Conservation (phyloP, 805 yeast species). For the Yarrowia osloensis region DNA sequence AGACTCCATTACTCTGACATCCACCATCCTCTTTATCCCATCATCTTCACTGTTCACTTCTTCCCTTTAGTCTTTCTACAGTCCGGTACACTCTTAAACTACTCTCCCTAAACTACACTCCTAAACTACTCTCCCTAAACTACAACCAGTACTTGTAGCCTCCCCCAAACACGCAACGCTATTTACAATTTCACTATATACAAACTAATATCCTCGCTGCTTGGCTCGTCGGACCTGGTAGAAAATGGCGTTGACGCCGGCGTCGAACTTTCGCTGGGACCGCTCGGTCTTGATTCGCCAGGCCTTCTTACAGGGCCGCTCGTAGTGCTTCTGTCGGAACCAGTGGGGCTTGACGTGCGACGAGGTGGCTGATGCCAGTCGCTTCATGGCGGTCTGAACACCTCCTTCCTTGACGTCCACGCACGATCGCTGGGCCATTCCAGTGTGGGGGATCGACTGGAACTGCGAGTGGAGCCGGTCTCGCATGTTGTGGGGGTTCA, state of each 20-base stretch:
- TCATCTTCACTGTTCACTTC: too few species aligned
- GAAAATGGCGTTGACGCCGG: slow-evolving; percentile 13
- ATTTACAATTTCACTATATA: slow-evolving; percentile 10
- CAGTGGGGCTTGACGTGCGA: background rate
- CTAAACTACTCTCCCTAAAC: too few species aligned
- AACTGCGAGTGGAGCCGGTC: slow-evolving; percentile 14
- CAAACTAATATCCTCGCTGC: slow-evolving; percentile 25
- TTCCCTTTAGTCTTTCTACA: too few species aligned
- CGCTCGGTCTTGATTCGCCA: slow-evolving; percentile 31
- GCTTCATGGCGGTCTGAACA: slow-evolving; percentile 5
- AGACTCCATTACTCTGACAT: too few species aligned
- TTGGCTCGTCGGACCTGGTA: slow-evolving; percentile 31
- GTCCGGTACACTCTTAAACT: too few species aligned
- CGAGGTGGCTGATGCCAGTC: background rate
- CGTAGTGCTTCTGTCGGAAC: slow-evolving; percentile 23
- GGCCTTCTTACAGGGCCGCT: slow-evolving; percentile 27
- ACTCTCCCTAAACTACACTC: too few species aligned
- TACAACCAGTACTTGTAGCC: too few species aligned
- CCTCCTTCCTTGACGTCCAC: slow-evolving; percentile 28
- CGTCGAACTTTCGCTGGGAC: slow-evolving; percentile 28
- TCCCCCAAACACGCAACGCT: too few species aligned
- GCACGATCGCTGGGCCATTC: slow-evolving; percentile 23
- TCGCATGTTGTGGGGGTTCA: slow-evolving; percentile 20
- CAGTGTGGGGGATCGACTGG: slow-evolving; percentile 29
- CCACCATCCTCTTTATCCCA: too few species aligned